Evolutionary conservation across 164 flowering plant genomes (phyloP).

Genomic region (Vitis rupestris): DNA sequence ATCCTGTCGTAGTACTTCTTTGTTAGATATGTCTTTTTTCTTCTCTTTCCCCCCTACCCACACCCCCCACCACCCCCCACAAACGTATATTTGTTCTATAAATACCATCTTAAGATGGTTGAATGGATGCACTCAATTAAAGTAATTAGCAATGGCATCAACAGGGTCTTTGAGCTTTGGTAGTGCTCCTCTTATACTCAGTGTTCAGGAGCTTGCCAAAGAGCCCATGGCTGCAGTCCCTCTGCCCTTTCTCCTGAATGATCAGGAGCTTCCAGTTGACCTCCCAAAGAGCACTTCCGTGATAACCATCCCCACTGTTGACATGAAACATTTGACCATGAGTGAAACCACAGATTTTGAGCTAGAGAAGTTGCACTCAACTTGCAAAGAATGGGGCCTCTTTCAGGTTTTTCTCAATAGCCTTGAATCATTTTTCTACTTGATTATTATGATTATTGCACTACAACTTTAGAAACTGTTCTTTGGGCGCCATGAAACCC

Average conservation of each 20-base stretch:
- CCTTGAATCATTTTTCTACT: no score
- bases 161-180: not conserved
- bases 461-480: no score
- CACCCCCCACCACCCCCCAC: no score
- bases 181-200: not conserved
- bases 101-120: no score
- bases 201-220: slow-evolving; percentile 26
- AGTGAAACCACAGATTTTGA: slow-evolving; percentile 12
- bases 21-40: no score
- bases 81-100: no score
- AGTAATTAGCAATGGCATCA: not conserved
- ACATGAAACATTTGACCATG: slow-evolving; percentile 14
- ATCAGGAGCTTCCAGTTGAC: slow-evolving; percentile 6
- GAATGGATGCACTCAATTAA: no score
- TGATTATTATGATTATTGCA: no score
- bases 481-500: no score
- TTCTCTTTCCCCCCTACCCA: no score
- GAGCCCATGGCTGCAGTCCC: slow-evolving; percentile 15
- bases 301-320: slow-evolving; percentile 16
- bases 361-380: slow-evolving; percentile 33
- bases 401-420: slow-evolving; percentile 32
- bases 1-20: no score
- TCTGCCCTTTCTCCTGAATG: not conserved
- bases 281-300: not conserved
- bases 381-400: slow-evolving; percentile 50